Evolutionary conservation across 2,329 filamentous ascomycete species (phyloP), one percentile per base, ranked within the genome.

Genomic region (Aspergillus sergii): DNA sequence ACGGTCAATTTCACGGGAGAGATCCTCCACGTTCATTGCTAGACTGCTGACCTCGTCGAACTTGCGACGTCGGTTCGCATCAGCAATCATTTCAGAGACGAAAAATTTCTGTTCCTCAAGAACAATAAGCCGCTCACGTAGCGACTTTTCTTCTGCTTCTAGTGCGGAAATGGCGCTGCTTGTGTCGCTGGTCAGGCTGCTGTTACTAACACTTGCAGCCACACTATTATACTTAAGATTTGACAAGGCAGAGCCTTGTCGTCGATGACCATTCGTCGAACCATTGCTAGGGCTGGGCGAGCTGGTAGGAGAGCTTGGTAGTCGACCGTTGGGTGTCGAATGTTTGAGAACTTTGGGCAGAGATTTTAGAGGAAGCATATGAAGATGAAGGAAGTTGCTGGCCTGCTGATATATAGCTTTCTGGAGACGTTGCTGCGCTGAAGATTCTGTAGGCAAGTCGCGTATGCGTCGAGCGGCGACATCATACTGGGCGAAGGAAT

Each of bases 31-130:
- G 70, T 97, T 97, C 62, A 89, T 85, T 4, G 89, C 89, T 61
- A 97, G 80, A 12, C 91, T 92, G 61, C 88, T 87, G 2, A 96
- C 91, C 77, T 97, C 94, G 72, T 97, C 94, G 69, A 96, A 96
- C 63, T 92, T 88, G 32, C 92, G 83, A 12, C 91, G 87, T 48
- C 89, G 89, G 55, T 89, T 90, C 0, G 93, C 92, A 64, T 89
- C 87, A 9, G 86, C 87, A 51, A 96, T 87, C 93, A 96, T 96
- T 69, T 92, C 89, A 43, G 89, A 88, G 0, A 97, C 93, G 79
- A 97, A 88, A 78, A 96, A 96, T 67, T 89, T 90, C 76, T 97
- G 94, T 78, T 97, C 94, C 76, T 97, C 93, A 1, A 97, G 83
- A 8, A 97, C 89, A 34, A 95, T 91, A 14, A 97, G 81, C 4